Evolutionary conservation across 352 stramenopile species (phyloP).

Genomic region (Blastocystis sp.): DNA sequence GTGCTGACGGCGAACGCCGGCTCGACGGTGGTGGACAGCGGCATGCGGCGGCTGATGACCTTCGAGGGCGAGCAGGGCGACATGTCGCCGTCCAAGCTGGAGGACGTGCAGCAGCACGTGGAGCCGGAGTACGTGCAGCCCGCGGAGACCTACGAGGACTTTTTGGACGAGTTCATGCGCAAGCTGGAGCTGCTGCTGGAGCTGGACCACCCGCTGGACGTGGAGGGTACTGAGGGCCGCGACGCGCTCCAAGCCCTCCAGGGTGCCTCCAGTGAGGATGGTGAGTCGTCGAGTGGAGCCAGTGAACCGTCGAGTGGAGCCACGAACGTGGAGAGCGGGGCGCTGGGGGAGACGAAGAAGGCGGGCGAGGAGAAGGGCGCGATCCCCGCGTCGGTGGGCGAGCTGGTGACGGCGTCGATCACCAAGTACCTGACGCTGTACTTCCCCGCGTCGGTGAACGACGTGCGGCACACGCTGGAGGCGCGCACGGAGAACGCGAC

Average conservation of each 20-base stretch:
- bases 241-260: neutral
- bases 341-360: neutral
- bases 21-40: slow-evolving; percentile 15
- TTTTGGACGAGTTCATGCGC: slow-evolving; percentile 35
- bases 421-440: slow-evolving; percentile 41
- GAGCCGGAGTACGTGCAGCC: slow-evolving; percentile 19
- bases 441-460: neutral
- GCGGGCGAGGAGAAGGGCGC: neutral
- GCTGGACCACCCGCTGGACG: slow-evolving; percentile 10
- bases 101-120: neutral
- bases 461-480: slow-evolving; percentile 19
- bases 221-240: neutral
- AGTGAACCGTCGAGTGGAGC: neutral
- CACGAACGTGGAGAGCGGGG: neutral
- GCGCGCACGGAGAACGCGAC: slow-evolving; percentile 47
- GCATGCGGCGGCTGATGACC: slow-evolving; percentile 23
- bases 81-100: neutral
- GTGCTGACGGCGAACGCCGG: neutral
- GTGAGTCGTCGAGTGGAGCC: no score
- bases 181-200: slow-evolving; percentile 62
- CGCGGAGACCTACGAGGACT: slow-evolving; percentile 47
- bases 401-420: slow-evolving; percentile 42
- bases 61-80: slow-evolving; percentile 7
- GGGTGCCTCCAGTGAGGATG: no score
- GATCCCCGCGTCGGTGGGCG: neutral